Conservation (phyloP, 1,284 basidiomycete species). For the Sporisorium iseilematis-ciliati region DNA sequence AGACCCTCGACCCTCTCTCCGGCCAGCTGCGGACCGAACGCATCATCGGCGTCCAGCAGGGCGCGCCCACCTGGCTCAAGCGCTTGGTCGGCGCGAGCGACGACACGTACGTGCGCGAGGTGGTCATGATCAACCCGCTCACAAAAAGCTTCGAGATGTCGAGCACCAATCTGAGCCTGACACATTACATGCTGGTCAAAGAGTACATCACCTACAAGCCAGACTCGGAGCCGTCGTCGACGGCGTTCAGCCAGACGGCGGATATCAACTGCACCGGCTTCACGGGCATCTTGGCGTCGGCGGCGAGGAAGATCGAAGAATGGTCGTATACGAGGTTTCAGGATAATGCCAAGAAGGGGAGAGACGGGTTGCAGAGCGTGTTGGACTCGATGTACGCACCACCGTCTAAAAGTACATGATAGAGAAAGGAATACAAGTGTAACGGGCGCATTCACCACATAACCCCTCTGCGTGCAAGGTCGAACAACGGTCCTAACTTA, state of each 20-base stretch:
- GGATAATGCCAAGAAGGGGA: constrained; percentile 59
- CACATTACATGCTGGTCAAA: constrained; percentile 87
- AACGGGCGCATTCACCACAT: constrained; percentile 12
- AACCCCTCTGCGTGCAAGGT: background rate
- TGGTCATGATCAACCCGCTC: constrained; percentile 76
- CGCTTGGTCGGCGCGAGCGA: constrained; percentile 90
- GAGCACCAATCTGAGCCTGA: constrained; percentile 77
- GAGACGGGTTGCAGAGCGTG: constrained; percentile 46
- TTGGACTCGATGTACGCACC: constrained; percentile 38
- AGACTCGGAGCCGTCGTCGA: constrained; percentile 74
- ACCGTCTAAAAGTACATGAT: background rate
- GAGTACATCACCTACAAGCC: constrained; percentile 90
- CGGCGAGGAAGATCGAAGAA: constrained; percentile 59
- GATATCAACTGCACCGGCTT: constrained; percentile 50
- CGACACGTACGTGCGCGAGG: constrained; percentile 92
- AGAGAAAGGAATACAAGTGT: constrained; percentile 4
- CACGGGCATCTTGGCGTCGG: constrained; percentile 36
- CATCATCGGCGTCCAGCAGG: constrained; percentile 86
- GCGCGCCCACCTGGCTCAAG: constrained; percentile 83
- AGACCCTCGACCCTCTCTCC: constrained; percentile 82
- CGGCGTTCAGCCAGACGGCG: constrained; percentile 48
- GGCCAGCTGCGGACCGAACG: constrained; percentile 89
- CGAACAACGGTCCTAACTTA: no score
- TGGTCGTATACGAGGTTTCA: constrained; percentile 48
- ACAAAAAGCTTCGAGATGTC: constrained; percentile 49